Conservation (phyloP, 1,284 basidiomycete genomes). For the Cutaneotrichosporon daszewskae region DNA sequence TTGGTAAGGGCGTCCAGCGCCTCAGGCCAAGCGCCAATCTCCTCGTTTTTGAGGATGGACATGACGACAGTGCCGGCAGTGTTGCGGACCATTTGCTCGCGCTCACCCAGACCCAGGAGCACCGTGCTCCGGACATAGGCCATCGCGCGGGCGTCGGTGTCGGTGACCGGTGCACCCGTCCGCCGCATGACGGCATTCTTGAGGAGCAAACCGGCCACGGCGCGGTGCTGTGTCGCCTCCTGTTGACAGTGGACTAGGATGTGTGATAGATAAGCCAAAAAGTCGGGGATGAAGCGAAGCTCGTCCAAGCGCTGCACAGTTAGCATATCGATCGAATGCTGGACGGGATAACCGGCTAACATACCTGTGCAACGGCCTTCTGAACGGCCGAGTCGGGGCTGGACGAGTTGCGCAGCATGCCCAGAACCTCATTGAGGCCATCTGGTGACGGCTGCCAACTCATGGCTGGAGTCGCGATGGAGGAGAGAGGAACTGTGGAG, state of each 20-base stretch:
- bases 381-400: slow-evolving; percentile 46
- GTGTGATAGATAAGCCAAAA: slow-evolving; percentile 93
- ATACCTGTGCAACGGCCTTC: slow-evolving; percentile 13
- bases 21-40: slow-evolving; percentile 87
- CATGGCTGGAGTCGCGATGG: slow-evolving; percentile 21
- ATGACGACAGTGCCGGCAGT: slow-evolving; percentile 88
- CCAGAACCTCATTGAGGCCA: slow-evolving; percentile 46
- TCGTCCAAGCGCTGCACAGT: slow-evolving; percentile 70
- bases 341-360: not conserved
- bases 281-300: slow-evolving; percentile 84
- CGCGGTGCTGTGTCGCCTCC: slow-evolving; percentile 85
- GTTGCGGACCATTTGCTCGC: slow-evolving; percentile 77
- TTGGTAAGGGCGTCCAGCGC: slow-evolving; percentile 76
- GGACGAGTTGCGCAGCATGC: slow-evolving; percentile 48
- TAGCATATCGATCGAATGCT: not conserved
- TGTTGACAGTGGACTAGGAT: slow-evolving; percentile 62
- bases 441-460: slow-evolving; percentile 44
- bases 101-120: slow-evolving; percentile 71
- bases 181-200: slow-evolving; percentile 69
- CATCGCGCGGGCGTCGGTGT: slow-evolving; percentile 50
- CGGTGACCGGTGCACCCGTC: slow-evolving; percentile 21
- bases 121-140: slow-evolving; percentile 78
- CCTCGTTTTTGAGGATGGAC: slow-evolving; percentile 73
- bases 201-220: slow-evolving; percentile 91
- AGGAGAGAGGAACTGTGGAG: not conserved